Percentiles rank a stretch among this genome's conserved stretches.
phyloP scores from a whole-genome alignment of 345 rosid species.

The Lepidium didymum region DNA sequence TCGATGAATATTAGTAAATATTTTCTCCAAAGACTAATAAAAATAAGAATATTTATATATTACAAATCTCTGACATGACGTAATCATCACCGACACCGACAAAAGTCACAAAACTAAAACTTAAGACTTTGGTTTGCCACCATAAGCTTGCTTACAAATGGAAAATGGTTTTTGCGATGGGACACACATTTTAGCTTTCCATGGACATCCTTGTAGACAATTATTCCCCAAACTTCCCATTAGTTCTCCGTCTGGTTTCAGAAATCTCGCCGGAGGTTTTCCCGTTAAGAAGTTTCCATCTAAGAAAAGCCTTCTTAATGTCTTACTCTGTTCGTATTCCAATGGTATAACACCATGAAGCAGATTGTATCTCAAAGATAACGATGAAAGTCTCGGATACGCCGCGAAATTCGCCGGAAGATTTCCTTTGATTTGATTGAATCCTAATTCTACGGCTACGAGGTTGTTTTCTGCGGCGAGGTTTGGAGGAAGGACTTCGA shows the following conservation, averaged over 20 bases:
- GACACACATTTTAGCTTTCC: conserved; percentile 60
- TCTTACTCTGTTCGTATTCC: conserved; percentile 46
- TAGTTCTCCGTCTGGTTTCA: conserved; percentile 31
- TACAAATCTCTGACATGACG: conserved; percentile 19
- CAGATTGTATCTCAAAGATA: conserved; percentile 63
- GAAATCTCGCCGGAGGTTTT: conserved; percentile 57
- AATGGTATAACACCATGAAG: conserved; percentile 66
- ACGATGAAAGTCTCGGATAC: conserved; percentile 52
- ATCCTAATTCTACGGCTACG: conserved; percentile 79
- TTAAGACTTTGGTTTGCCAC: conserved; percentile 58
- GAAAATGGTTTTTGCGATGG: conserved; percentile 72
- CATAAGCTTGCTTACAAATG: conserved; percentile 70
- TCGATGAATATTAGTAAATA: neutral
- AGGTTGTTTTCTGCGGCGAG: conserved; percentile 35
- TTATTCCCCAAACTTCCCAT: conserved; percentile 86
- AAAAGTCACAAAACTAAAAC: neutral
- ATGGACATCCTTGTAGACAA: conserved; percentile 73
- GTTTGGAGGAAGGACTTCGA: conserved; percentile 43
- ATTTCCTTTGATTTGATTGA: conserved; percentile 52
- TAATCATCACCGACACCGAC: conserved; percentile 27
- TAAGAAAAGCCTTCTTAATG: conserved; percentile 53
- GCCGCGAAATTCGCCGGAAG: conserved; percentile 48
- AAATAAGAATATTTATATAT: neutral
- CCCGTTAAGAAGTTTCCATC: conserved; percentile 85
- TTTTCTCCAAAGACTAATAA: neutral